These are phyloP conservation scores for Aspergillus heteromorphus DNA, from an alignment of 495 filamentous ascomycete genomes.

Conservation along the genomic window DNA sequence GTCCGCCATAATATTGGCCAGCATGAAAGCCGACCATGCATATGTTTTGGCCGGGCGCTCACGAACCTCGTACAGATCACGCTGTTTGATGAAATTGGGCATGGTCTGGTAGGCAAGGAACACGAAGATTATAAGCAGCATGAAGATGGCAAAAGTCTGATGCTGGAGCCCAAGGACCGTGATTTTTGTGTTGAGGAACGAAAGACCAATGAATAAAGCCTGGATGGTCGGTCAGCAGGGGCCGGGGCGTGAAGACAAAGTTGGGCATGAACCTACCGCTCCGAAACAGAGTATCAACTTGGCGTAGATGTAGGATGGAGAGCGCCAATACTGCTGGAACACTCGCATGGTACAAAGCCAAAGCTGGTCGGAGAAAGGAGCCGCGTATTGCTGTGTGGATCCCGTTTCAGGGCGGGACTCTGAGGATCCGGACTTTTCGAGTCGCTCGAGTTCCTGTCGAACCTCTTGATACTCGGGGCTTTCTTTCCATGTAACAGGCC, in stretches of 20 bases:
- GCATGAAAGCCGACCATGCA: conserved; percentile 67
- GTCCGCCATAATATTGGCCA: conserved; percentile 57
- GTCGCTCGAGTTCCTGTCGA: conserved; percentile 42
- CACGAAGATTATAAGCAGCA: conserved; percentile 67
- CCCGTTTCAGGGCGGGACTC: not conserved
- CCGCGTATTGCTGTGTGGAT: conserved; percentile 20
- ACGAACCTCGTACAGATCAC: conserved; percentile 69
- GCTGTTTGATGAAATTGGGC: conserved; percentile 57
- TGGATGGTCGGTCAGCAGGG: conserved; percentile 20
- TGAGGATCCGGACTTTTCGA: conserved; percentile 39
- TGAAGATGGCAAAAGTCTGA: conserved; percentile 78
- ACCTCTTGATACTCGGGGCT: conserved; percentile 59
- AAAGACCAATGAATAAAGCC: conserved; percentile 76
- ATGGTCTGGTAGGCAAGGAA: conserved; percentile 69
- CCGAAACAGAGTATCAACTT: conserved; percentile 41
- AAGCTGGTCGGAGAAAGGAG: conserved; percentile 34
- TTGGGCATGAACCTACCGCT: conserved; percentile 68
- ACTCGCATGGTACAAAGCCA: conserved; percentile 33
- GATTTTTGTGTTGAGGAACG: conserved; percentile 57
- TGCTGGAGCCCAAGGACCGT: conserved; percentile 73
- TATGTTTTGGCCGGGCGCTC: conserved; percentile 76
- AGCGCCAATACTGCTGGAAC: conserved; percentile 48
- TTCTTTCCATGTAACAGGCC: conserved; percentile 67
- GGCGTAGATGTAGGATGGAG: conserved; percentile 44
- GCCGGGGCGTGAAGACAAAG: conserved; percentile 18